Percentiles rank a stretch among this genome's conserved stretches.
Conservation (phyloP, 257 asterid species). For the Nicotiana undulata region DNA sequence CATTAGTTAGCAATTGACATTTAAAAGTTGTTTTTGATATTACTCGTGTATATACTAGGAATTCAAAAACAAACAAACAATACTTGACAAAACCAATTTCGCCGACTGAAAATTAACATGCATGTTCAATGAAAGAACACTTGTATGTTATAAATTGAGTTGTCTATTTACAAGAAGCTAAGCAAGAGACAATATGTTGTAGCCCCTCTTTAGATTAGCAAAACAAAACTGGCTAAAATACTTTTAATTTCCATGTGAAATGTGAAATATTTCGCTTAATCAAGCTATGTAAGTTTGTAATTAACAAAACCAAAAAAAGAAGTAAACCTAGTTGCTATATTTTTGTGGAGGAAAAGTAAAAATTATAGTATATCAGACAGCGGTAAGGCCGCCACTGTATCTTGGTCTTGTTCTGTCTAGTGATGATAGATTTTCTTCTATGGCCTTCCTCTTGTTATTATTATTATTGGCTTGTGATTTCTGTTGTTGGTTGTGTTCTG, state of each 20-base stretch:
- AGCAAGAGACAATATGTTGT: not conserved
- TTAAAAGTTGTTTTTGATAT: not conserved
- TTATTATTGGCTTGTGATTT: not conserved
- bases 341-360: not conserved
- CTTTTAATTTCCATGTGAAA: not conserved
- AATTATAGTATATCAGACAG: constrained; percentile 9
- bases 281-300: constrained; percentile 6
- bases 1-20: not conserved
- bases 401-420: constrained; percentile 39
- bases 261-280: constrained; percentile 11
- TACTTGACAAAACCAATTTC: not conserved
- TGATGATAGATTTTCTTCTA: constrained; percentile 30
- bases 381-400: constrained; percentile 9
- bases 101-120: not conserved
- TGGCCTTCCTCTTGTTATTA: constrained; percentile 21
- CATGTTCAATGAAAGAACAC: not conserved
- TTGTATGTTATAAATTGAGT: too few relatives aligned
- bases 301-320: not conserved
- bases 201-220: not conserved
- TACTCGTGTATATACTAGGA: not conserved
- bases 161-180: not conserved
- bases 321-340: not conserved
- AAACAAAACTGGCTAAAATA: constrained; percentile 12
- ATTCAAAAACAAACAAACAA: too few relatives aligned
- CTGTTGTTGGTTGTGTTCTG: not conserved